Conservation (phyloP, 2,329 filamentous ascomycete genomes). For the Domatiomyces catenatus region DNA sequence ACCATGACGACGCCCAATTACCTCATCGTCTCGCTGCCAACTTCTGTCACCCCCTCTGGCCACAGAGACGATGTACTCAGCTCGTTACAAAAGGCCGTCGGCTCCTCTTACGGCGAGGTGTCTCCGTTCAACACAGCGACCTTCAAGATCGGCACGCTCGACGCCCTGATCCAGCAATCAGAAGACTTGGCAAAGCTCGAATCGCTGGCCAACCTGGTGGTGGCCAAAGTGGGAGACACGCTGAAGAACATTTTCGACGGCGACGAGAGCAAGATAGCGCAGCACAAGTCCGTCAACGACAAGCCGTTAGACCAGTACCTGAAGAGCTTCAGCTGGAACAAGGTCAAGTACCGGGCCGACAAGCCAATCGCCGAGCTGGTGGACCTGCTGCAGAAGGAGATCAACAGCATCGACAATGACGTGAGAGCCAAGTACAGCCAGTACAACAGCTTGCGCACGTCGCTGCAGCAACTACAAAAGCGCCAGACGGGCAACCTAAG, state of each 20-base stretch:
- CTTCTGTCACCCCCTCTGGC: conserved; percentile 67
- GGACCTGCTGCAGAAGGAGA: conserved; percentile 81
- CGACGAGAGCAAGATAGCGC: conserved; percentile 63
- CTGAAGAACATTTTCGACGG: conserved; percentile 68
- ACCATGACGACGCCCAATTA: conserved; percentile 34
- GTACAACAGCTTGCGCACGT: conserved; percentile 83
- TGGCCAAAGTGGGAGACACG: conserved; percentile 76
- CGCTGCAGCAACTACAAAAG: conserved; percentile 63
- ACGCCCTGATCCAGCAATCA: conserved; percentile 87
- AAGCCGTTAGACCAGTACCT: conserved; percentile 94
- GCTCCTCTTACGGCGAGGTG: conserved; percentile 59
- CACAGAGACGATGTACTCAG: conserved; percentile 68
- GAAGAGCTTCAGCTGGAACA: conserved; percentile 85
- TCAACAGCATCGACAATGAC: conserved; percentile 84
- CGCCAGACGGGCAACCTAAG: conserved; percentile 88
- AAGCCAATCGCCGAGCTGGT: conserved; percentile 78
- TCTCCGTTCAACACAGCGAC: conserved; percentile 69
- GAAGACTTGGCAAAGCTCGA: conserved; percentile 89
- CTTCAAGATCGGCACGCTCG: conserved; percentile 95
- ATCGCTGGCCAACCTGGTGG: conserved; percentile 60
- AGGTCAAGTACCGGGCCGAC: conserved; percentile 89
- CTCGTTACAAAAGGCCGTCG: conserved; percentile 56
- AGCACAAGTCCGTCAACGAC: conserved; percentile 89
- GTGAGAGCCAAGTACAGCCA: conserved; percentile 88
- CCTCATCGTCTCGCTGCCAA: conserved; percentile 77